These are phyloP conservation scores for Coix lacrymajobi DNA, from an alignment of 176 grass and related monocot genomes.

Conservation along the genomic window DNA sequence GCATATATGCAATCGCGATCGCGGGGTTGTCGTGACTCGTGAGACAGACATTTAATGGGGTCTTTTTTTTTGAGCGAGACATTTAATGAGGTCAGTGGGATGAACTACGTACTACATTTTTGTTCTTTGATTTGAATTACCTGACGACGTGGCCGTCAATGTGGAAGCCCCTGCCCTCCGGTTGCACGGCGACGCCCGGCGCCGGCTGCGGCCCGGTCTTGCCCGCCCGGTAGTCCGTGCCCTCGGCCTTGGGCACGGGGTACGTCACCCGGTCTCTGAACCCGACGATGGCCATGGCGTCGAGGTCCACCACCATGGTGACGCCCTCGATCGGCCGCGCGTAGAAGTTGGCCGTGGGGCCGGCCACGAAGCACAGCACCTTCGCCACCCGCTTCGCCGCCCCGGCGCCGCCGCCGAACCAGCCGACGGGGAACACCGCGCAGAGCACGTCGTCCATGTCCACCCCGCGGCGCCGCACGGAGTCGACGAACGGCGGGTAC, in stretches of 20 bases:
- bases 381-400: conserved; percentile 25
- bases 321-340: conserved; percentile 62
- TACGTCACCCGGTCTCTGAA: conserved; percentile 39
- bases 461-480: conserved; percentile 31
- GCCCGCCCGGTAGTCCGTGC: conserved; percentile 51
- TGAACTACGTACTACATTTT: no score
- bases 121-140: not conserved
- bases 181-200: conserved; percentile 31
- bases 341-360: conserved; percentile 56
- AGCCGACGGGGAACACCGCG: conserved; percentile 40
- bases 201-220: conserved; percentile 13
- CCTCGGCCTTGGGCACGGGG: conserved; percentile 52
- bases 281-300: conserved; percentile 58
- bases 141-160: conserved; percentile 48
- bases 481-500: conserved; percentile 51
- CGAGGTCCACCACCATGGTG: conserved; percentile 62
- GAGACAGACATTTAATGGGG: not conserved
- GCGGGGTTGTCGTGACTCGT: not conserved
- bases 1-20: not conserved
- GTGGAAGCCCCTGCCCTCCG: conserved; percentile 45
- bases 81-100: no score
- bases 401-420: conserved; percentile 36
- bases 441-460: conserved; percentile 51
- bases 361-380: conserved; percentile 42
- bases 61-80: no score